Base-by-base conservation (phyloP, 495 filamentous ascomycete species). In the Penicillium subrubescens region DNA sequence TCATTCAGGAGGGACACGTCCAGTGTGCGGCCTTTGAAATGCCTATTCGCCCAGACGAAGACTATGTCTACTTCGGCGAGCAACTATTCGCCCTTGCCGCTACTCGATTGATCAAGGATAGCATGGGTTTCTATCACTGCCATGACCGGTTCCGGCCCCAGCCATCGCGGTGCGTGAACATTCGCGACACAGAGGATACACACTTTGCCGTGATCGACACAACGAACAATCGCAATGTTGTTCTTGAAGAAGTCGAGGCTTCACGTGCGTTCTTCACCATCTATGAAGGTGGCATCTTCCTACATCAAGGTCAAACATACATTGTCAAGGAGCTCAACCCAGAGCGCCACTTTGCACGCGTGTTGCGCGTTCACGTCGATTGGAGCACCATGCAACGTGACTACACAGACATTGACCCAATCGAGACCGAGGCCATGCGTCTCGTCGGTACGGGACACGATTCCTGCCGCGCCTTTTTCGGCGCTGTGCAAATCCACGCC, bases 1-100 rank as follows among this genome's bases (percentile, higher is more conserved):
- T 97, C 1, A 90, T 97, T 34, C 83, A 93, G 11, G 95, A 97
- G 79, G 94, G 95, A 3, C 95, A 98, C 67, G 83, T 99, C 31
- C 95, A 99, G 76, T 99, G 95, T 70, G 95, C 96, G 17, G 95
- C 96, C 5, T 91, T 91, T 70, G 95, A 99, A 71, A 92, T 96
- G 88, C 94, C 95, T 21, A 93, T 99, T 56, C 86, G 84, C 21
- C 87, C 91, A 2, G 83, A 84, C 14, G 87, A 91, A 67, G 95
- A 98, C 79, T 76, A 79, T 21, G 58, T 77, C 39, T 99, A 96
- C 79, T 97, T 99, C 68, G 89, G 92, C 19, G 79, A 86, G 39
- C 88, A 92, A 58, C 85, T 97, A 3, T 73, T 82, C 7, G 82
- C 89, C 48, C 81, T 97, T n/a, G 90, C 89, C 34, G 78, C 86